phyloP scores from a whole-genome alignment of 371 early-diverging fungal species.

The Mucor velutinosus region DNA sequence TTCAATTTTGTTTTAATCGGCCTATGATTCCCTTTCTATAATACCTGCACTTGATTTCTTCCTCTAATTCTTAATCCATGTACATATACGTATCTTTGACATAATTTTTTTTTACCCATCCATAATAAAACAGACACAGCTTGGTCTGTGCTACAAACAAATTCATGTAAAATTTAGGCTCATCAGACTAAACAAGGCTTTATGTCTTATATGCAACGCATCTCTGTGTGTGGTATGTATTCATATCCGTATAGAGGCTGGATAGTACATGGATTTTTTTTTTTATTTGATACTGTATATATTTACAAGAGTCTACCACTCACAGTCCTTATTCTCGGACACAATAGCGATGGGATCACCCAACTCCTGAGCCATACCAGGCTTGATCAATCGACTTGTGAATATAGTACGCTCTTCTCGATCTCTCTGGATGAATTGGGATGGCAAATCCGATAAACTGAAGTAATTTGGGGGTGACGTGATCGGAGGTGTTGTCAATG shows the following conservation, averaged over 20 bases:
- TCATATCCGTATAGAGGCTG: background rate
- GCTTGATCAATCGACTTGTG: constrained; percentile 24
- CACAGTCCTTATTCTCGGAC: constrained; percentile 24
- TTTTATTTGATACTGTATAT: background rate
- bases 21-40: background rate
- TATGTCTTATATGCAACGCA: too few relatives aligned
- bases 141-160: too few relatives aligned
- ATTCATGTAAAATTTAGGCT: too few relatives aligned
- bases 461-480: constrained; percentile 38
- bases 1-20: constrained; percentile 18
- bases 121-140: background rate
- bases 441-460: constrained; percentile 20
- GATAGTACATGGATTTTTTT: background rate
- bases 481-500: constrained; percentile 16
- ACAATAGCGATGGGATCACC: constrained; percentile 27
- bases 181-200: too few relatives aligned
- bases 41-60: too few relatives aligned
- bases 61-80: background rate
- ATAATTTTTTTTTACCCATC: background rate
- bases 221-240: background rate
- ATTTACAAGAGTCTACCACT: constrained; percentile 17
- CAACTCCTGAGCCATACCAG: constrained; percentile 26
- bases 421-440: constrained; percentile 22
- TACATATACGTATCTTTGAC: background rate
- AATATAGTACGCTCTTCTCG: constrained; percentile 16